phyloP scores from a whole-genome alignment of 441 rosid species.

The Populus hybrid region DNA sequence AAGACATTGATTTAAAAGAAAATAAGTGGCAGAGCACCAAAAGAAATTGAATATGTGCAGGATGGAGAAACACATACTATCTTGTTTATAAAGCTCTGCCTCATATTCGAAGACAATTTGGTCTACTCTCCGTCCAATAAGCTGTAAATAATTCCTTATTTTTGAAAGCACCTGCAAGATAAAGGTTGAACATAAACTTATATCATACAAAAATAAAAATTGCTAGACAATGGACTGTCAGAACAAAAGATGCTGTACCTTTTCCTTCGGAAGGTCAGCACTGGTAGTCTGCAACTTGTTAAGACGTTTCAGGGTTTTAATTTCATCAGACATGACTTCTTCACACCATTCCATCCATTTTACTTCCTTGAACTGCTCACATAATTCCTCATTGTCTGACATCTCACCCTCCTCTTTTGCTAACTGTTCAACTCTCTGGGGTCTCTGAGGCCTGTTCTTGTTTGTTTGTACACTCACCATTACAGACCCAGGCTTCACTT shows the following conservation, averaged over 20 bases:
- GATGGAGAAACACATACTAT: conserved; percentile 54
- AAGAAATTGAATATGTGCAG: not conserved
- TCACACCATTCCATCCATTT: conserved; percentile 99
- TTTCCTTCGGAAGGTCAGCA: conserved; percentile 95
- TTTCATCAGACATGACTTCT: conserved; percentile 81
- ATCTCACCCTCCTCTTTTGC: conserved; percentile 98
- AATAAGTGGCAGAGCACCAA: not conserved
- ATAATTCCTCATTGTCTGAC: conserved; percentile 91
- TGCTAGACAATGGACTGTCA: not conserved
- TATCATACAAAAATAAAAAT: not conserved
- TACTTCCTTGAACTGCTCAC: conserved; percentile 94
- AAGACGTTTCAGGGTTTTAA: conserved; percentile 78
- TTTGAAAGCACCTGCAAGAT: conserved; percentile 74
- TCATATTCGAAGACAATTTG: conserved; percentile 69
- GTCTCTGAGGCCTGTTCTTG: conserved; percentile 56
- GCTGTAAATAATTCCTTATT: conserved; percentile 90
- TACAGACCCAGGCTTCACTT: conserved; percentile 50
- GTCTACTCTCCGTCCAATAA: conserved; percentile 83
- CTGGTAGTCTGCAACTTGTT: conserved; percentile 90
- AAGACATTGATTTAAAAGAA: not conserved
- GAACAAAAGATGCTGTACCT: conserved; percentile 35
- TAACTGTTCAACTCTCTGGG: conserved; percentile 63
- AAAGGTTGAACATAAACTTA: conserved; percentile 1
- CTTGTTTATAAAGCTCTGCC: conserved; percentile 70
- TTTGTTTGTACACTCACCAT: conserved; percentile 32